Percentiles rank a stretch among this genome's conserved stretches.
Conservation (phyloP, 2,329 filamentous ascomycete species). For the Nemania serpens region DNA sequence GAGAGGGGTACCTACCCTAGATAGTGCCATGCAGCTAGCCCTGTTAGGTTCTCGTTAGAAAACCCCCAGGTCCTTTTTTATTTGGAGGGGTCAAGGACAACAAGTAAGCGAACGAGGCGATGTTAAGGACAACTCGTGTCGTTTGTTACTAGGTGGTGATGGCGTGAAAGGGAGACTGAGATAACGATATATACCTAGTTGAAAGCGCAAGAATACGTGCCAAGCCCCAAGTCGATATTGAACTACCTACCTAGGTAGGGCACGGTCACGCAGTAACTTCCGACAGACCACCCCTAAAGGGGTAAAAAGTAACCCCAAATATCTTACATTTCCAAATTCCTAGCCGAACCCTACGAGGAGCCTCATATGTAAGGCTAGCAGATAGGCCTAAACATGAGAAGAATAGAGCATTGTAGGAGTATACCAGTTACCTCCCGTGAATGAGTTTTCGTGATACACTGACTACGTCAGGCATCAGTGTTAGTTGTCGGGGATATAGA, state of each 20-base stretch:
- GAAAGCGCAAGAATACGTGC: background rate
- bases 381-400: background rate
- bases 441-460: background rate
- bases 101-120: too few relatives aligned
- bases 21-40: background rate
- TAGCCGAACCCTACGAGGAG: too few relatives aligned
- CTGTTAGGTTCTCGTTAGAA: background rate
- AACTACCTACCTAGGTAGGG: too few relatives aligned
- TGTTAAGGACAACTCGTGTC: background rate
- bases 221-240: too few relatives aligned
- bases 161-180: background rate
- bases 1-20: slow-evolving; percentile 3
- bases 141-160: background rate
- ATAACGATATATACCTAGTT: background rate
- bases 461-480: background rate
- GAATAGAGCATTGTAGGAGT: too few relatives aligned
- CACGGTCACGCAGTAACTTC: too few relatives aligned
- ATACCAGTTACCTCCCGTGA: background rate
- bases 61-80: background rate
- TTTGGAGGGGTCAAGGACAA: background rate
- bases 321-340: too few relatives aligned
- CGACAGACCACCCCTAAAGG: too few relatives aligned
- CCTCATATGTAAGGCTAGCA: too few relatives aligned
- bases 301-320: too few relatives aligned
- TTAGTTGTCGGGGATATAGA: too few relatives aligned